A percentile compares a stretch with the other conserved stretches of the same genome.
Evolutionary conservation across 441 rosid genomes (phyloP).

Genomic region (Sinapis alba): DNA sequence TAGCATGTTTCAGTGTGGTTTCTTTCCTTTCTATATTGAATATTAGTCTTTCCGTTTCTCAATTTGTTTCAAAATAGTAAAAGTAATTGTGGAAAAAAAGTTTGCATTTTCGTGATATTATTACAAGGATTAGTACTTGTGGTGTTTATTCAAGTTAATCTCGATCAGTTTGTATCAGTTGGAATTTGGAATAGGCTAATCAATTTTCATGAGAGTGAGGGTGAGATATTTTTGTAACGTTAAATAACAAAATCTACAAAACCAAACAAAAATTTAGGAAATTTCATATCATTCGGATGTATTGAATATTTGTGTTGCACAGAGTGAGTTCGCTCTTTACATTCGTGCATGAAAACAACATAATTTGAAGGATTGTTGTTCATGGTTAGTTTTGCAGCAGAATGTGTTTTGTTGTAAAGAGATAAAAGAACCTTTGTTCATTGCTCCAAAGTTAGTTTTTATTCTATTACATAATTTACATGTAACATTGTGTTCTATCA

Average conservation of each 20-base stretch:
- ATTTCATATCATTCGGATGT: no score
- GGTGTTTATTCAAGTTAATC: neutral
- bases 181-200: neutral
- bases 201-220: no score
- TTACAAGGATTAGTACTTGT: neutral
- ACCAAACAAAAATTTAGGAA: no score
- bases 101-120: constrained; percentile 20
- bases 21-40: constrained; percentile 26
- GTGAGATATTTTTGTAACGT: no score
- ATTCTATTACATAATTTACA: no score
- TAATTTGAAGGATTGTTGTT: neutral
- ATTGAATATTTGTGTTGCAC: neutral
- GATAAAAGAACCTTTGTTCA: neutral
- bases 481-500: no score
- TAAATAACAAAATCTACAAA: no score
- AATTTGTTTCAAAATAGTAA: constrained; percentile 38
- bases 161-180: neutral
- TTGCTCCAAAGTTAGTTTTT: neutral
- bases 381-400: neutral
- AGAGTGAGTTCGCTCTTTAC: neutral
- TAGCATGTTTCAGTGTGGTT: constrained; percentile 33
- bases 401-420: neutral
- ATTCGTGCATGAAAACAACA: neutral
- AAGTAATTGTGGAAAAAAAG: constrained; percentile 33
- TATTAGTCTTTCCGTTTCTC: constrained; percentile 18